A percentile compares a stretch with the other conserved stretches of the same genome.
phyloP scores from a whole-genome alignment of 2,329 filamentous ascomycete species.

The Xylariaceae sp. region DNA sequence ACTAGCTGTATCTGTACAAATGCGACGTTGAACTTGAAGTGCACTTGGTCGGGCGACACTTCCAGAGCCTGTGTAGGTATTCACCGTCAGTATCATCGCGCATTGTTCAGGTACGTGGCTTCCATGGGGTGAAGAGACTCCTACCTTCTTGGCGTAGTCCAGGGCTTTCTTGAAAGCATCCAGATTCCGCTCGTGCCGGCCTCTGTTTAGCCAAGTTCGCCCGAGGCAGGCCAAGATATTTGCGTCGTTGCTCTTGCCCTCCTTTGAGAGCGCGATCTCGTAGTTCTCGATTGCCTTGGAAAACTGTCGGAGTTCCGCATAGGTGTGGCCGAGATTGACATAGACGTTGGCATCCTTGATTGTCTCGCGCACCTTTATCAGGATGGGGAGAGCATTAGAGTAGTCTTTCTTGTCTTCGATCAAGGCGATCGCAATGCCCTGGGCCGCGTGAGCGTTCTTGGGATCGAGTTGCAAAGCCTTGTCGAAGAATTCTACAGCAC shows the following conservation, averaged over 20 bases:
- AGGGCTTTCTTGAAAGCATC: constrained; percentile 54
- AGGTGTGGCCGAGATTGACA: constrained; percentile 90
- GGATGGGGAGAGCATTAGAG: constrained; percentile 74
- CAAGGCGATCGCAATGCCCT: constrained; percentile 89
- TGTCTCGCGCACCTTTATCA: constrained; percentile 86
- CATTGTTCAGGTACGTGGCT: not conserved
- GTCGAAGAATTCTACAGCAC: constrained; percentile 96
- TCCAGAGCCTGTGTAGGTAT: constrained; percentile 66
- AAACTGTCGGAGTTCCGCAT: constrained; percentile 84
- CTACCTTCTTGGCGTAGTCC: constrained; percentile 59
- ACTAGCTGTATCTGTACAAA: constrained; percentile 96
- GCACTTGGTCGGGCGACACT: constrained; percentile 74
- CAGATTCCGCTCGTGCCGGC: constrained; percentile 55
- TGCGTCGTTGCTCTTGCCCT: constrained; percentile 67
- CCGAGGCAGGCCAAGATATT: constrained; percentile 80
- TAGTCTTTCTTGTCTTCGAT: constrained; percentile 92
- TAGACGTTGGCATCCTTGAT: constrained; percentile 83
- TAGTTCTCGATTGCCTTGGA: constrained; percentile 92
- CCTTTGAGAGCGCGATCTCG: constrained; percentile 75
- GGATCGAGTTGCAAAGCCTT: constrained; percentile 94
- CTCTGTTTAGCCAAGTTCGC: constrained; percentile 79
- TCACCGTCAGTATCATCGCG: constrained; percentile 20
- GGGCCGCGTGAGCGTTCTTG: constrained; percentile 91
- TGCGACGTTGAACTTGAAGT: constrained; percentile 96
- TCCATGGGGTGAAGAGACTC: constrained; percentile 9